Percentiles rank a stretch among this genome's conserved stretches.
Conservation (phyloP, 108 stramenopile genomes). For the Nannochloropsis gaditana region DNA sequence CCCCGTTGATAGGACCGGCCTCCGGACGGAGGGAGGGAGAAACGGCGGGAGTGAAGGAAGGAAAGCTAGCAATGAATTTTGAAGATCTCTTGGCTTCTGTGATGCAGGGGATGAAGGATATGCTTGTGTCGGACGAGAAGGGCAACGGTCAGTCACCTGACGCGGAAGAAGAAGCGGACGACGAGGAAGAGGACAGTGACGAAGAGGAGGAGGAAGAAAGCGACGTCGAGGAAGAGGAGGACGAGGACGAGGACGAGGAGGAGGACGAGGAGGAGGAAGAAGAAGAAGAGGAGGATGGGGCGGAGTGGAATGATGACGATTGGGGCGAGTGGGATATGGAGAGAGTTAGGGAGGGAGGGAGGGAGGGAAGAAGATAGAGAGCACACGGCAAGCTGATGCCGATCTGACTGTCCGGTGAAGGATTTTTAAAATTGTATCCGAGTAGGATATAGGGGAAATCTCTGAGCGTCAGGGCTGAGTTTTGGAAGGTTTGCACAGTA, state of each 20-base stretch:
- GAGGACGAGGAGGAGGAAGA: neutral
- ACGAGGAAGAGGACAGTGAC: neutral
- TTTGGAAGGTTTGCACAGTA: too few species aligned
- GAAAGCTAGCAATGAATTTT: neutral
- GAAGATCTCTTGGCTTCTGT: neutral
- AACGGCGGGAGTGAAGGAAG: neutral
- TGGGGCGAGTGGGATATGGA: neutral
- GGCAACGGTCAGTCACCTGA: neutral
- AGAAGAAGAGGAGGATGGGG: neutral
- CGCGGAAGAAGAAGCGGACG: neutral
- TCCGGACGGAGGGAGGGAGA: neutral
- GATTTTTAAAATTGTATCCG: too few species aligned
- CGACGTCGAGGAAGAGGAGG: neutral
- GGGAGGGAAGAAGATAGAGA: too few species aligned
- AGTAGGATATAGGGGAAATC: too few species aligned
- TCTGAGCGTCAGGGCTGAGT: too few species aligned
- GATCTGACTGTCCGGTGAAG: too few species aligned
- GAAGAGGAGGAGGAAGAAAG: neutral
- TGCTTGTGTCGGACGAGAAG: neutral
- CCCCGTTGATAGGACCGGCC: neutral
- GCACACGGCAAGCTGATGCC: too few species aligned
- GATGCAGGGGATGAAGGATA: slow-evolving; percentile 4
- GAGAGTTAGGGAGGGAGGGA: neutral
- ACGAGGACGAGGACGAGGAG: neutral
- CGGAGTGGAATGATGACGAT: neutral